These are phyloP conservation scores for Amanita subjunquillea DNA, from an alignment of 768 basidiomycete species.

Conservation along the genomic window DNA sequence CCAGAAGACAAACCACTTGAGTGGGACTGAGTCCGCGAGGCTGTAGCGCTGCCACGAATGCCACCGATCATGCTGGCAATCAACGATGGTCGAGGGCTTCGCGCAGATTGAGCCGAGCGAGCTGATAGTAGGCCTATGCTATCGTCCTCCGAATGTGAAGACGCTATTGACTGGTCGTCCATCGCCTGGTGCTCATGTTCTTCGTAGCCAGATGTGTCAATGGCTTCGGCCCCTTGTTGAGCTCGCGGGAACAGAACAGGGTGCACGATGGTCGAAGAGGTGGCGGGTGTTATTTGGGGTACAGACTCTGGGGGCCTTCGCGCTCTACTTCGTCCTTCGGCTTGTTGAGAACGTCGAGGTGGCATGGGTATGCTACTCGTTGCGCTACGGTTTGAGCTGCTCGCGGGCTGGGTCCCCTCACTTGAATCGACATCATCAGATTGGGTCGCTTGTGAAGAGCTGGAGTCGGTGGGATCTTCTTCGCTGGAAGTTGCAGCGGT, in stretches of 20 bases:
- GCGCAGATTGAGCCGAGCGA: slow-evolving; percentile 15
- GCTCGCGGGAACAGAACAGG: slow-evolving; percentile 20
- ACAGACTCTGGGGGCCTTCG: slow-evolving; percentile 22
- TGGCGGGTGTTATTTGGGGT: slow-evolving; percentile 17
- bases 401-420: slow-evolving; percentile 14
- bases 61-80: slow-evolving; percentile 6
- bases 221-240: slow-evolving; percentile 1
- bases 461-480: slow-evolving; percentile 22
- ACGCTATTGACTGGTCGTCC: slow-evolving; percentile 5
- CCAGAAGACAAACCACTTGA: slow-evolving; percentile 22
- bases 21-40: slow-evolving; percentile 21
- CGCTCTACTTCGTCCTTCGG: slow-evolving; percentile 13
- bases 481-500: slow-evolving; percentile 12
- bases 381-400: slow-evolving; percentile 9
- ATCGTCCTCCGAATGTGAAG: slow-evolving; percentile 8
- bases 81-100: slow-evolving; percentile 40
- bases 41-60: slow-evolving; percentile 16
- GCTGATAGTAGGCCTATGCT: slow-evolving; percentile 41
- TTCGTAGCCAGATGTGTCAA: background rate
- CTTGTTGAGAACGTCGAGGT: slow-evolving; percentile 25
- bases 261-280: slow-evolving; percentile 6
- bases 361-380: slow-evolving; percentile 31
- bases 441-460: slow-evolving; percentile 34
- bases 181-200: background rate
- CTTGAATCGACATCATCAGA: slow-evolving; percentile 36